These are phyloP conservation scores for Monascus purpureus DNA, from an alignment of 495 filamentous ascomycete species.

Conservation along the genomic window DNA sequence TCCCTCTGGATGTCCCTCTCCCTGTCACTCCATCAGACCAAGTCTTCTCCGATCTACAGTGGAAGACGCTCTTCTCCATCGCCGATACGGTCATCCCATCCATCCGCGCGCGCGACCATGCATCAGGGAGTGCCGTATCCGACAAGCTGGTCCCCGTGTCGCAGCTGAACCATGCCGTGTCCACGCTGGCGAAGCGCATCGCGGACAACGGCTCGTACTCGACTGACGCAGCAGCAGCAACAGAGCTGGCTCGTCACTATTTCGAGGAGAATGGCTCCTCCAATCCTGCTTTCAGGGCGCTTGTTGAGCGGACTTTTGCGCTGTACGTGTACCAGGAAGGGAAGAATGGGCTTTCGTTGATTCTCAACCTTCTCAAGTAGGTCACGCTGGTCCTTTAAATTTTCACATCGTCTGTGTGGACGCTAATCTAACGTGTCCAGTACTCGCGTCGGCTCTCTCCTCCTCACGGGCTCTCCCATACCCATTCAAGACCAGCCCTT, in stretches of 20 bases:
- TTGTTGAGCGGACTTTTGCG: constrained; percentile 29
- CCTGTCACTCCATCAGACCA: constrained; percentile 21
- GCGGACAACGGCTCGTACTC: constrained; percentile 1
- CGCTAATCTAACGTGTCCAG: constrained; percentile 31
- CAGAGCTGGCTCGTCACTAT: constrained; percentile 23
- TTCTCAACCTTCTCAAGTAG: constrained; percentile 42
- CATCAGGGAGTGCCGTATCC: constrained; percentile 9
- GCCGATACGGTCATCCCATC: constrained; percentile 42
- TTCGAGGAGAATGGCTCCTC: constrained; percentile 36
- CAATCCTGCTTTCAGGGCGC: constrained; percentile 29
- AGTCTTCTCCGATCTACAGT: constrained; percentile 37
- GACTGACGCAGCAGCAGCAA: constrained; percentile 17
- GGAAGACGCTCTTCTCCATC: constrained; percentile 40
- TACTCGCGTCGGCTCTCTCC: constrained; percentile 51
- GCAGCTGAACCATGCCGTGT: constrained; percentile 19
- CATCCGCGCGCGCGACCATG: constrained; percentile 18
- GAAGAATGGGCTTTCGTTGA: constrained; percentile 32
- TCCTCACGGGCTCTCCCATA: constrained; percentile 50
- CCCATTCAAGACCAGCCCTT: constrained; percentile 50
- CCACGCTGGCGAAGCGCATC: constrained; percentile 7
- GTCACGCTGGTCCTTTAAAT: too few relatives aligned
- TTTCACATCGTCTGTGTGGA: too few relatives aligned
- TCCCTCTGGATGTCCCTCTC: constrained; percentile 30
- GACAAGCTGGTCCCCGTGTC: constrained; percentile 21
- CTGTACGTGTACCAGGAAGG: constrained; percentile 31